Evolutionary conservation across 345 rosid species (phyloP).

Genomic region (Eucalyptus cladocalyx): DNA sequence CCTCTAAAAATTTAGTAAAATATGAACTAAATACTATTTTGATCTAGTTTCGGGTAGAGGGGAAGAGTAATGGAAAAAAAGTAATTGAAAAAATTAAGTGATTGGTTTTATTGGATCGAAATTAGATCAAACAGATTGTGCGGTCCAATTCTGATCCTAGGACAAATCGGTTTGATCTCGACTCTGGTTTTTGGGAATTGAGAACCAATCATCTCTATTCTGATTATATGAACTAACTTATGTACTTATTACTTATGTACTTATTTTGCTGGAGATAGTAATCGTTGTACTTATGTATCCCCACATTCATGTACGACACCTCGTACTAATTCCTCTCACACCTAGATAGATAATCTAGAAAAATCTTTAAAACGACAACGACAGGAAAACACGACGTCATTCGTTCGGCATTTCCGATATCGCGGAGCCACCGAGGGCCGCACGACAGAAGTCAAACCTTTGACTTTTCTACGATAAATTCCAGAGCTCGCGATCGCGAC

Average conservation of each 20-base stretch:
- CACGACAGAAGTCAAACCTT: neutral
- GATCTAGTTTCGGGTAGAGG: too few species aligned
- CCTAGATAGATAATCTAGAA: neutral
- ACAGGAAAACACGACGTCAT: neutral
- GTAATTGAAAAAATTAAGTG: too few species aligned
- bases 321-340: neutral
- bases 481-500: neutral
- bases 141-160: rapidly evolving
- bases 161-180: rapidly evolving
- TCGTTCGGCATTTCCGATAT: neutral
- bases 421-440: neutral
- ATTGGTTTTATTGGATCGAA: rapidly evolving
- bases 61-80: too few species aligned
- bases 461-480: neutral
- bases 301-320: neutral
- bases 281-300: neutral
- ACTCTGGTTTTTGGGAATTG: too few species aligned
- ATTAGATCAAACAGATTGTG: too few species aligned
- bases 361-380: neutral
- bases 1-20: too few species aligned
- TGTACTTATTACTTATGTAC: neutral
- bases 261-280: neutral
- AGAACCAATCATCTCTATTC: rapidly evolving
- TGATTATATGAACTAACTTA: neutral
- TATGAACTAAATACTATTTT: rapidly evolving